A percentile compares a stretch with the other conserved stretches of the same genome.
phyloP scores from a whole-genome alignment of 2,329 filamentous ascomycete genomes.

The Sporothrix sp. region DNA sequence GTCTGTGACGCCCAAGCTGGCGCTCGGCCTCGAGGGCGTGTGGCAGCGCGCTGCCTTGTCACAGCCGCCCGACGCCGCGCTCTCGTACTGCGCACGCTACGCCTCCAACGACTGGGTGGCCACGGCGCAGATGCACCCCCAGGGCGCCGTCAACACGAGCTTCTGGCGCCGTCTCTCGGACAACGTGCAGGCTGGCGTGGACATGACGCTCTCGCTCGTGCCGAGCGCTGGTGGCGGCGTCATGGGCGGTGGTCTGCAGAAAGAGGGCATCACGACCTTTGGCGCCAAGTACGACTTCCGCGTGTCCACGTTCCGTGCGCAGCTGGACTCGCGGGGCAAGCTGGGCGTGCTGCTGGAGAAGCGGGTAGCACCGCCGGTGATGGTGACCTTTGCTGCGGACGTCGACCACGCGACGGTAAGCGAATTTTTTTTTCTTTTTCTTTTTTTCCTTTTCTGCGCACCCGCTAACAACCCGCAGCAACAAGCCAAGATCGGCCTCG shows the following conservation, averaged over 20 bases:
- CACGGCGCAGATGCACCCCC: constrained; percentile 78
- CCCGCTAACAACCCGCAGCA: constrained; percentile 49
- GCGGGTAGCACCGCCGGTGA: constrained; percentile 84
- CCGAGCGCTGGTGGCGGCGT: constrained; percentile 39
- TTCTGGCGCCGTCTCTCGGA: constrained; percentile 93
- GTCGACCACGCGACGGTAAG: constrained; percentile 92
- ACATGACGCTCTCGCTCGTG: constrained; percentile 80
- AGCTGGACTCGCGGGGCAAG: constrained; percentile 92
- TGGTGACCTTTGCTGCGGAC: constrained; percentile 90
- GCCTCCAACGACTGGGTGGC: constrained; percentile 88
- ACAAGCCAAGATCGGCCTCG: constrained; percentile 88
- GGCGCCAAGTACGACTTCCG: constrained; percentile 98
- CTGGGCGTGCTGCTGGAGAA: constrained; percentile 90
- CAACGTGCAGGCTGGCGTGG: constrained; percentile 91
- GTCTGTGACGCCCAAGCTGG: constrained; percentile 75
- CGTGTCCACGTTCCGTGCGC: constrained; percentile 87
- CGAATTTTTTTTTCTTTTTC: constrained; percentile 18
- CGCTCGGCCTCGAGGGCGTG: constrained; percentile 83
- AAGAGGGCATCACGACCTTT: constrained; percentile 83
- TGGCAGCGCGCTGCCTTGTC: constrained; percentile 82
- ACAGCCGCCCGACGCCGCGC: constrained; percentile 78
- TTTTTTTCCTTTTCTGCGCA: neutral
- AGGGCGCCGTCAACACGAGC: constrained; percentile 78
- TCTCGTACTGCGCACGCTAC: constrained; percentile 88
- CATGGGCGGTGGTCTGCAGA: constrained; percentile 68